These are phyloP conservation scores for Verbascum thapsus DNA, from an alignment of 257 asterid species.

Conservation along the genomic window DNA sequence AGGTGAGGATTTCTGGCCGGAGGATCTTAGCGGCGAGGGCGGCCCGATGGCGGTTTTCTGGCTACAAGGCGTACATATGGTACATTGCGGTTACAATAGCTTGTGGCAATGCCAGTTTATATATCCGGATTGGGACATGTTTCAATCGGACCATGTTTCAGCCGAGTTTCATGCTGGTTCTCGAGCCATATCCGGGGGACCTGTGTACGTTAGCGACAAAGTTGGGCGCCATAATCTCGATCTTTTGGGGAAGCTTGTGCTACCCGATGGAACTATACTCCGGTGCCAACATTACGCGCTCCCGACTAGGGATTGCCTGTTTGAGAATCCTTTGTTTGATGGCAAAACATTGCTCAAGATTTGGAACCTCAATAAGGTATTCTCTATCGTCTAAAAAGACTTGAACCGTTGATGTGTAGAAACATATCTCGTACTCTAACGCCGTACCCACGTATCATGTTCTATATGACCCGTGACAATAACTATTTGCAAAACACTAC, in stretches of 20 bases:
- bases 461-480: too few species aligned
- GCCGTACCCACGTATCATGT: too few species aligned
- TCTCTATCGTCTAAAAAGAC: too few species aligned
- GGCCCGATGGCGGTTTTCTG: slow-evolving; percentile 51
- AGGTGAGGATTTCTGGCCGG: slow-evolving; percentile 58
- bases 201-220: slow-evolving; percentile 48
- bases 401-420: too few species aligned
- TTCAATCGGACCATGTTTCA: slow-evolving; percentile 47
- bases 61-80: slow-evolving; percentile 57
- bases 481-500: too few species aligned
- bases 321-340: slow-evolving; percentile 49
- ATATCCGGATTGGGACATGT: slow-evolving; percentile 58
- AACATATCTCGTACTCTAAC: too few species aligned
- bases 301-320: slow-evolving; percentile 56
- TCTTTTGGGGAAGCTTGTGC: slow-evolving; percentile 43
- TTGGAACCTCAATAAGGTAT: slow-evolving; percentile 54
- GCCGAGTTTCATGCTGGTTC: slow-evolving; percentile 52
- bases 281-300: slow-evolving; percentile 55
- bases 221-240: slow-evolving; percentile 44
- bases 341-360: slow-evolving; percentile 46
- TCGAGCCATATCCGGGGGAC: slow-evolving; percentile 52
- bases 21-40: slow-evolving; percentile 53
- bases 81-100: slow-evolving; percentile 48
- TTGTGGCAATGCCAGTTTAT: slow-evolving; percentile 52
- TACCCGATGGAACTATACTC: slow-evolving; percentile 50